These are phyloP conservation scores for Thalassiosira oceanica DNA, from an alignment of 352 stramenopile species.

Conservation along the genomic window DNA sequence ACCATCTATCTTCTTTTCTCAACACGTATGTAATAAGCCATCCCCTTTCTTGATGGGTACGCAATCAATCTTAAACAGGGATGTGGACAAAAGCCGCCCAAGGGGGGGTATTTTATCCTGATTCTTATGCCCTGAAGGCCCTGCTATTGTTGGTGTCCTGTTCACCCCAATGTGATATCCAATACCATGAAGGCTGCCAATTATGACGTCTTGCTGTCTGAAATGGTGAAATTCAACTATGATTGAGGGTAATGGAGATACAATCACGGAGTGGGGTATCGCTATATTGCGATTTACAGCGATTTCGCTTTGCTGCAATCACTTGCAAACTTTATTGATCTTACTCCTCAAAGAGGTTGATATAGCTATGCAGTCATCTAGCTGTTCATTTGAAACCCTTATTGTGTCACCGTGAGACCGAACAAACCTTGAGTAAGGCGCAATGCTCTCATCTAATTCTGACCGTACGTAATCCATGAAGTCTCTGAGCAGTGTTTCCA, in stretches of 20 bases:
- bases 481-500: slow-evolving; percentile 40
- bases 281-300: too few species aligned
- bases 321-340: slow-evolving; percentile 36
- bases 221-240: not conserved
- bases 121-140: not conserved
- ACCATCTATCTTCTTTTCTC: too few species aligned
- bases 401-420: slow-evolving; percentile 55
- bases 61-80: too few species aligned
- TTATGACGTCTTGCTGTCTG: not conserved
- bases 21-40: not conserved
- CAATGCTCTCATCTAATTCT: slow-evolving; percentile 58
- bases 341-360: slow-evolving; percentile 19
- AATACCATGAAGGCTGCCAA: not conserved
- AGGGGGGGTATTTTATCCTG: not conserved
- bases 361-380: slow-evolving; percentile 21
- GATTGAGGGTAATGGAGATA: not conserved
- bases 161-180: not conserved
- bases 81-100: not conserved
- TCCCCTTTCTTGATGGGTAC: not conserved
- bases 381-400: slow-evolving; percentile 40
- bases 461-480: slow-evolving; percentile 49
- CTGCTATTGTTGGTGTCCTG: not conserved
- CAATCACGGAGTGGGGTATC: too few species aligned
- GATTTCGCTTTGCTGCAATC: too few species aligned
- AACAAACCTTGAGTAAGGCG: slow-evolving; percentile 70